phyloP scores from a whole-genome alignment of 192 early-diverging fungal genomes.

The Dissophora globulifera region DNA sequence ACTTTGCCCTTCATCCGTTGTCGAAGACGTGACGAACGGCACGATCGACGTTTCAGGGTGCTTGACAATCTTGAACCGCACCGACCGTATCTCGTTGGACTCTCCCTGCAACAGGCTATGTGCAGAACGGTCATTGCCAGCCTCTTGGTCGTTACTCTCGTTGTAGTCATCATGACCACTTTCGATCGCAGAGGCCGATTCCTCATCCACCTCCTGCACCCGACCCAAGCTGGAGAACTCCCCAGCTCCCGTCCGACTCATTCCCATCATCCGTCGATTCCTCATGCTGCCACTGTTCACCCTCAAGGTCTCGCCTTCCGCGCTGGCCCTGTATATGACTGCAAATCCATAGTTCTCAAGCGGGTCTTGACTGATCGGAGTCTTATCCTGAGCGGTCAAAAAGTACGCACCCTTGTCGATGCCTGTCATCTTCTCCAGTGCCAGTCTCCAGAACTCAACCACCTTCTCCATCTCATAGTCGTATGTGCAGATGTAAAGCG shows the following conservation, averaged over 20 bases:
- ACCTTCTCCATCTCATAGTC: constrained; percentile 77
- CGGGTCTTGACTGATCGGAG: constrained; percentile 12
- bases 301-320: constrained; percentile 58
- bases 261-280: constrained; percentile 47
- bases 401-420: constrained; percentile 65
- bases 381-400: constrained; percentile 22
- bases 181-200: too few relatives aligned
- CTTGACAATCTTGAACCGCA: constrained; percentile 51
- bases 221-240: background rate
- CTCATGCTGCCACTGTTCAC: constrained; percentile 63
- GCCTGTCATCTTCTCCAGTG: constrained; percentile 60
- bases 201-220: constrained; percentile 17
- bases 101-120: constrained; percentile 18
- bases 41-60: constrained; percentile 38
- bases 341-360: constrained; percentile 66
- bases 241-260: background rate
- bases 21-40: constrained; percentile 20
- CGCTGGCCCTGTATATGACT: constrained; percentile 53
- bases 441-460: constrained; percentile 69
- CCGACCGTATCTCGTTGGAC: constrained; percentile 22
- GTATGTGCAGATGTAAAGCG: constrained; percentile 76
- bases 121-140: constrained; percentile 4
- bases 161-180: background rate
- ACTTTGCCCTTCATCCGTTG: background rate
- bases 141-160: background rate